A percentile compares a stretch with the other conserved stretches of the same genome.
These are phyloP conservation scores for Periconia digitata DNA, from an alignment of 2,329 filamentous ascomycete genomes.

Conservation along the genomic window DNA sequence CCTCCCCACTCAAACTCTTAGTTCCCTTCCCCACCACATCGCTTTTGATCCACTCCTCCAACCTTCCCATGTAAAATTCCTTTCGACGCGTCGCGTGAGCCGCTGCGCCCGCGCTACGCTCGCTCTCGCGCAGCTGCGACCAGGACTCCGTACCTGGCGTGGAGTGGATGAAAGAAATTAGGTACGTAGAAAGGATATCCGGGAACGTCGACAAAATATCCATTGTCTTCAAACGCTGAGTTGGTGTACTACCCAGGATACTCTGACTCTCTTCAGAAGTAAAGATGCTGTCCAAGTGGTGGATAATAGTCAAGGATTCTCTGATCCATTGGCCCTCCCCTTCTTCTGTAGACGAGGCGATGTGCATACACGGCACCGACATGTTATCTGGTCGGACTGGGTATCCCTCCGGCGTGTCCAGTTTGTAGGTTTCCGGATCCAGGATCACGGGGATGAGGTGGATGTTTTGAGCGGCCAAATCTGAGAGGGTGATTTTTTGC, in stretches of 20 bases:
- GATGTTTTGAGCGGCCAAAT: constrained; percentile 15
- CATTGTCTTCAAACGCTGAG: constrained; percentile 10
- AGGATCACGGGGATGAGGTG: constrained; percentile 14
- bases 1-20: constrained; percentile 14
- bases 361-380: constrained; percentile 13
- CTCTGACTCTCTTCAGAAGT: constrained; percentile 1
- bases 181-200: constrained; percentile 9
- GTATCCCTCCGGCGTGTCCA: constrained; percentile 9
- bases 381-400: constrained; percentile 10
- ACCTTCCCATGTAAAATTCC: constrained; percentile 2
- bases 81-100: constrained; percentile 3
- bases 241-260: constrained; percentile 6
- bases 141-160: constrained; percentile 8
- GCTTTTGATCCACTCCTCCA: constrained; percentile 15
- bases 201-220: constrained; percentile 8
- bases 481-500: constrained; percentile 13
- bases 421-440: not conserved
- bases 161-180: constrained; percentile 12
- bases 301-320: constrained; percentile 14
- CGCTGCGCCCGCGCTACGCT: constrained; percentile 7
- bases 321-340: constrained; percentile 6
- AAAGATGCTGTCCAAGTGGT: constrained; percentile 17
- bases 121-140: constrained; percentile 8
- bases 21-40: constrained; percentile 9
- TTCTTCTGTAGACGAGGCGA: constrained; percentile 3